phyloP scores from a whole-genome alignment of 371 early-diverging fungal genomes.

The Syncephalastrum sp. region DNA sequence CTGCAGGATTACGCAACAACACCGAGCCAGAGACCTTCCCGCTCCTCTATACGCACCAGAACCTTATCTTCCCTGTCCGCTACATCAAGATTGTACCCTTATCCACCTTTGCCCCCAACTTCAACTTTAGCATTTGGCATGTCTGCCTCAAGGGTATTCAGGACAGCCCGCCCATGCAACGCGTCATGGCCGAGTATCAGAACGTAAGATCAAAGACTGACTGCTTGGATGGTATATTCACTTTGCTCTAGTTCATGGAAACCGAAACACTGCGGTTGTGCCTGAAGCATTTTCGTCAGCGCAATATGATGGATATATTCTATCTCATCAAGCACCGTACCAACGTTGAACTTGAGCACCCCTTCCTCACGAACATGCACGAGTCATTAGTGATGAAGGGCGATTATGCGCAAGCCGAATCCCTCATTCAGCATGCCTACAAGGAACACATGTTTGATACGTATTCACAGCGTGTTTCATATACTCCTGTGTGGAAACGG shows the following conservation, averaged over 20 bases:
- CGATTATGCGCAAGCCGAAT: slow-evolving; percentile 73
- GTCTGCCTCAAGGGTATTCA: slow-evolving; percentile 81
- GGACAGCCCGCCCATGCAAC: slow-evolving; percentile 61
- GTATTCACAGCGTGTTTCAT: slow-evolving; percentile 64
- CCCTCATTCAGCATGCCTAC: slow-evolving; percentile 60
- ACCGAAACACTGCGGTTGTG: slow-evolving; percentile 79
- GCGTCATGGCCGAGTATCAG: slow-evolving; percentile 60
- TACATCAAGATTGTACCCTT: slow-evolving; percentile 94
- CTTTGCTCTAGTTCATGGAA: slow-evolving; percentile 62
- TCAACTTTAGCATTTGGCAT: slow-evolving; percentile 96
- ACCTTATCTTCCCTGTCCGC: slow-evolving; percentile 66
- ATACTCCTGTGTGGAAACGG: slow-evolving; percentile 73
- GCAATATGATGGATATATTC: slow-evolving; percentile 74
- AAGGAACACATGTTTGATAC: slow-evolving; percentile 63
- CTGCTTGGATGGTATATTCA: slow-evolving; percentile 6
- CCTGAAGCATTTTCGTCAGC: slow-evolving; percentile 87
- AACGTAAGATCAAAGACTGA: slow-evolving; percentile 47
- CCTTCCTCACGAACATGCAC: slow-evolving; percentile 76
- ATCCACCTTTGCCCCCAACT: slow-evolving; percentile 88
- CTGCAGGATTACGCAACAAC: slow-evolving; percentile 83
- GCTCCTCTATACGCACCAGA: slow-evolving; percentile 31
- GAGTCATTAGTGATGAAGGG: slow-evolving; percentile 63
- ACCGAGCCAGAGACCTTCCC: slow-evolving; percentile 87
- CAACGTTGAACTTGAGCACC: slow-evolving; percentile 71
- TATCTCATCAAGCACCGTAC: slow-evolving; percentile 64